Conservation (phyloP, 1,284 basidiomycete genomes). For the Entoloma clypeatum region DNA sequence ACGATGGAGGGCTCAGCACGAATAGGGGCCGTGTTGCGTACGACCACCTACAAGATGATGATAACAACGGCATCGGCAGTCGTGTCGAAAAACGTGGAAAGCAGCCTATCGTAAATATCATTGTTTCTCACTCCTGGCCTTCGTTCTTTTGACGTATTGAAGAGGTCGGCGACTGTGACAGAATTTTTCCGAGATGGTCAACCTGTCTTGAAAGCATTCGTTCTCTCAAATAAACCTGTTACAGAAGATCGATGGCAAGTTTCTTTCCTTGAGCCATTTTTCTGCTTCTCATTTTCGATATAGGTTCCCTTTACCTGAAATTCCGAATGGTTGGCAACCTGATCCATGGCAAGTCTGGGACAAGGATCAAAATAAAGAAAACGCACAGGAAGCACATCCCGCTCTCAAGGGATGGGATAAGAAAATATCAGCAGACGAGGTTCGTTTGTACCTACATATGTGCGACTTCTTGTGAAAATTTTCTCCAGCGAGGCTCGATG, state of each 20-base stretch:
- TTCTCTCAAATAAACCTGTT: conserved; percentile 63
- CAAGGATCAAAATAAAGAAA: conserved; percentile 47
- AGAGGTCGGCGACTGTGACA: conserved; percentile 31
- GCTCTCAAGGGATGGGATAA: conserved; percentile 44
- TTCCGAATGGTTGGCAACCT: conserved; percentile 83
- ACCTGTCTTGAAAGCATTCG: conserved; percentile 73
- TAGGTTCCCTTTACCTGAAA: conserved; percentile 80
- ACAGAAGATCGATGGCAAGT: conserved; percentile 72
- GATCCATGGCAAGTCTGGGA: conserved; percentile 81
- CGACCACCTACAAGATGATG: conserved; percentile 58
- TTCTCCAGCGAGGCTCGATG: conserved; percentile 66
- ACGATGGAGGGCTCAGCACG: conserved; percentile 45
- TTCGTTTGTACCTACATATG: conserved; percentile 28
- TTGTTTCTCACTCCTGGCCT: conserved; percentile 1
- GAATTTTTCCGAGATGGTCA: conserved; percentile 69
- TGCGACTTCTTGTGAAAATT: background rate
- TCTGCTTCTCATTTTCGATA: conserved; percentile 11
- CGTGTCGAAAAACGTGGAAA: conserved; percentile 20
- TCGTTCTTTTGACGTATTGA: conserved; percentile 27
- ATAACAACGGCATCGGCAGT: conserved; percentile 53
- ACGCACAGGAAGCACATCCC: conserved; percentile 32
- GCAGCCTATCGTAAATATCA: conserved; percentile 23
- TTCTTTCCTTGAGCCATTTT: conserved; percentile 8
- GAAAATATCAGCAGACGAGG: conserved; percentile 67
- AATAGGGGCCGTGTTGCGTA: conserved; percentile 64